A percentile compares a stretch with the other conserved stretches of the same genome.
Conservation (phyloP, 495 filamentous ascomycete genomes). For the Penicillium flavigenum region DNA sequence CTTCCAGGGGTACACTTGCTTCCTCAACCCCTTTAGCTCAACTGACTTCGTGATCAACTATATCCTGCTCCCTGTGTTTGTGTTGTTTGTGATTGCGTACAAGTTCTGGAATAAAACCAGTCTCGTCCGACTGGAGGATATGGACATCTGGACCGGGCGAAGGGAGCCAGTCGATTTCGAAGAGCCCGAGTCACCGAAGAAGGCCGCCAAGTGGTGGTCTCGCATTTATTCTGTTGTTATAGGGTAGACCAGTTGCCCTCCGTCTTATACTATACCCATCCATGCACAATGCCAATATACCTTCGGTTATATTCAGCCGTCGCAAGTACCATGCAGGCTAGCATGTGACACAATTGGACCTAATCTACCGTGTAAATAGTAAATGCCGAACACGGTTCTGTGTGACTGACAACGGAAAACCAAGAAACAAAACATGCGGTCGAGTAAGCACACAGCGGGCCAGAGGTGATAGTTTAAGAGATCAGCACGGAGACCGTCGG, state of each 20-base stretch:
- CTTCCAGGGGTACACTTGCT: conserved; percentile 60
- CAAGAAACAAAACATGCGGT: neutral
- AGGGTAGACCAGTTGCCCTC: conserved; percentile 17
- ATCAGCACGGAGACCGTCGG: conserved; percentile 33
- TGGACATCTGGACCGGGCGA: conserved; percentile 61
- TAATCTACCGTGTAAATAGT: neutral
- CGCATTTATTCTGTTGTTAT: conserved; percentile 27
- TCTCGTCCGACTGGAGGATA: conserved; percentile 50
- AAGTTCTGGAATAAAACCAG: conserved; percentile 60
- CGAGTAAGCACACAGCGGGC: neutral
- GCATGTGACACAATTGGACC: neutral
- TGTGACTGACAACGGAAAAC: neutral
- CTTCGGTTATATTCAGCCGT: neutral
- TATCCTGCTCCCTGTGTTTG: conserved; percentile 64
- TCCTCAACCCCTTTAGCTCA: conserved; percentile 56
- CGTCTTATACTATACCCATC: neutral
- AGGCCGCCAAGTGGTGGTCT: conserved; percentile 19
- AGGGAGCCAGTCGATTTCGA: conserved; percentile 32
- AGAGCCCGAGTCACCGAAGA: conserved; percentile 9
- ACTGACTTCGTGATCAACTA: conserved; percentile 66
- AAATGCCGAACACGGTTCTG: neutral
- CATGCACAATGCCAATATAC: neutral
- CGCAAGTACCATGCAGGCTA: neutral
- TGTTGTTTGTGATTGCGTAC: conserved; percentile 56
- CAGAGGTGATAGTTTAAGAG: neutral